phyloP scores from a whole-genome alignment of 164 flowering plant species.

The Buxus sempervirens region DNA sequence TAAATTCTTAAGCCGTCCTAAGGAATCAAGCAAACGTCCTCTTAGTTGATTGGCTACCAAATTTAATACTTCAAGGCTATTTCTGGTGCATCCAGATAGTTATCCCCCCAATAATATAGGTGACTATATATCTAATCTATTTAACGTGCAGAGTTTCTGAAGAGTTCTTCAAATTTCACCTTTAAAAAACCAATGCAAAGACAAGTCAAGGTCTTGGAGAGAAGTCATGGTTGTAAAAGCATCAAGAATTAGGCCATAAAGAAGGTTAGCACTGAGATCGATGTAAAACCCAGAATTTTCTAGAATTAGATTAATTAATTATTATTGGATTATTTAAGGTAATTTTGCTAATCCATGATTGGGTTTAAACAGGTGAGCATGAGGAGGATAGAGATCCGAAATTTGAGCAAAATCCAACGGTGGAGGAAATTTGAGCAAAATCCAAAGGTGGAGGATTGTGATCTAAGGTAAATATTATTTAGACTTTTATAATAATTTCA shows the following conservation, averaged over 20 bases:
- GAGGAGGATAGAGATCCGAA: too few species aligned
- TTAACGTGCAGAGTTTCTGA: not conserved
- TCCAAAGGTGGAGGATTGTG: too few species aligned
- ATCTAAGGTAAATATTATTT: too few species aligned
- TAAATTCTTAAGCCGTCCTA: constrained; percentile 5
- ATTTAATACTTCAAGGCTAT: not conserved
- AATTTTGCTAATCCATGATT: too few species aligned
- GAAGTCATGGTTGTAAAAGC: not conserved
- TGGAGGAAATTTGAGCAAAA: too few species aligned
- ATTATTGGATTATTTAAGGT: too few species aligned
- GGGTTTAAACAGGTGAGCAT: too few species aligned
- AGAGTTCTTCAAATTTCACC: not conserved
- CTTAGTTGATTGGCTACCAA: not conserved
- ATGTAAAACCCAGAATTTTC: too few species aligned
- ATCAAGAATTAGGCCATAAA: not conserved
- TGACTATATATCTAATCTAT: not conserved
- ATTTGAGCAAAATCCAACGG: too few species aligned
- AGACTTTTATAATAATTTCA: too few species aligned
- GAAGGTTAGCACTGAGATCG: not conserved
- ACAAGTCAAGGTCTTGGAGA: not conserved
- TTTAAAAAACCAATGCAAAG: not conserved
- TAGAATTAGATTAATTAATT: too few species aligned
- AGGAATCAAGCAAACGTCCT: constrained; percentile 5
- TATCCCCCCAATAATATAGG: not conserved
- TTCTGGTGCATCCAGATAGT: not conserved